Evolutionary conservation across 306 rosid species (phyloP), one percentile per base, ranked within the genome.

Genomic region (Bauhinia variegata): DNA sequence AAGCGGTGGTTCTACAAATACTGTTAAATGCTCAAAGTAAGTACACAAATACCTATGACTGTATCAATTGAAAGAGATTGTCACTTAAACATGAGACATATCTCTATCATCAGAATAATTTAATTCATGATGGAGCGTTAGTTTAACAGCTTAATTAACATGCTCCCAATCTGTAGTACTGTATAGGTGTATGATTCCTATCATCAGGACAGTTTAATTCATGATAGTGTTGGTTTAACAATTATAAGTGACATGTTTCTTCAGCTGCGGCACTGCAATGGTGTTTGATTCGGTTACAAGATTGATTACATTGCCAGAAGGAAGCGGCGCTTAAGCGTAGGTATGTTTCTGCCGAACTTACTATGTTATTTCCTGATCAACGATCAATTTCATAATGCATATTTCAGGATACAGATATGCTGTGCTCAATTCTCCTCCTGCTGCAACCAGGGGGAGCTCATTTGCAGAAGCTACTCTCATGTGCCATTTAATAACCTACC

Each of bases 281-380:
- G 74, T 84, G 12, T 93, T 49, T 68, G 75, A 93, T 78, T 84
- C 91, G 46, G 76, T 42, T 10, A 52, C 99, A 10, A 95, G 99
- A 68, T 69, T 93, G 87, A 93, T 93, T 41, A 90, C 99, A 49
- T 82, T 93, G 79, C 92, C 97, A 11, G 97, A 89, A 83, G 88
- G 96, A 81, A 81, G 87, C 65, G 84, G 48, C 49, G 80, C 89
- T 34, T 89, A 65, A 85, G 38, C 63, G 77, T 54, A 80, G 82
- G 86, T 79, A 69, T 50, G n/a, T 19, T 52, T 63, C 31, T 47
- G 39, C 31, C 42, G 4, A 56, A 2, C 3, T 11, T 39, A 36
- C 5, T 12, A 53, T 67, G 49, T 57, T 46, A 30, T 11, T 32
- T 34, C 39, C 8, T 41, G 47, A 36, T 36, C 14, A 34, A 46